These are phyloP conservation scores for Aspergillus sp. DNA, from an alignment of 2,329 filamentous ascomycete genomes.

Conservation along the genomic window DNA sequence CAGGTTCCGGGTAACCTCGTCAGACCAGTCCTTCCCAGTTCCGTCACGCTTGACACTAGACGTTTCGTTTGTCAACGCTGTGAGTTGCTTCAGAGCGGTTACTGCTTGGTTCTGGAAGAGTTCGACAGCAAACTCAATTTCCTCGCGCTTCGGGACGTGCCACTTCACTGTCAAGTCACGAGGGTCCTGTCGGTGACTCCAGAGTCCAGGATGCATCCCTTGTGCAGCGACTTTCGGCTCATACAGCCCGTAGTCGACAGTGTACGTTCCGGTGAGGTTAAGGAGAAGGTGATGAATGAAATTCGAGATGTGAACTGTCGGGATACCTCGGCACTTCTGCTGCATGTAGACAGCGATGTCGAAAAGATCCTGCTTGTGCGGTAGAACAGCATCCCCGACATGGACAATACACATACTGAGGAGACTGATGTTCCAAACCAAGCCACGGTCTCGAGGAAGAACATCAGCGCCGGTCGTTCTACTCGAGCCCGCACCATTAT, in stretches of 20 bases:
- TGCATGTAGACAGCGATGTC: constrained; percentile 95
- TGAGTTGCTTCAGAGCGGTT: constrained; percentile 65
- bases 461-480: constrained; percentile 90
- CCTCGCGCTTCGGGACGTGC: constrained; percentile 73
- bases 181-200: constrained; percentile 71
- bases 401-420: constrained; percentile 97
- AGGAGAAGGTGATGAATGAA: constrained; percentile 93
- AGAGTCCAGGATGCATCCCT: constrained; percentile 69
- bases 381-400: constrained; percentile 79
- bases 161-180: constrained; percentile 75
- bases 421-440: constrained; percentile 96
- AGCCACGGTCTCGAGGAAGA: constrained; percentile 77
- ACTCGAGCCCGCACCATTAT: constrained; percentile 91
- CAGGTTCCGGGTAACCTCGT: constrained; percentile 85
- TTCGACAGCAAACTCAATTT: constrained; percentile 81
- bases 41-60: constrained; percentile 82
- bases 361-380: constrained; percentile 80
- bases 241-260: constrained; percentile 79
- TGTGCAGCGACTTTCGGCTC: constrained; percentile 64
- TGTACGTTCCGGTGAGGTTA: constrained; percentile 90
- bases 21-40: constrained; percentile 97
- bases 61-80: constrained; percentile 69
- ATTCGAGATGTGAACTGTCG: constrained; percentile 93
- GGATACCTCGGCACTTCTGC: constrained; percentile 83
- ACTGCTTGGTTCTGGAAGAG: constrained; percentile 78